Evolutionary conservation across 2,329 filamentous ascomycete species (phyloP), one percentile per base, ranked within the genome.

Genomic region (Colletotrichum musae): DNA sequence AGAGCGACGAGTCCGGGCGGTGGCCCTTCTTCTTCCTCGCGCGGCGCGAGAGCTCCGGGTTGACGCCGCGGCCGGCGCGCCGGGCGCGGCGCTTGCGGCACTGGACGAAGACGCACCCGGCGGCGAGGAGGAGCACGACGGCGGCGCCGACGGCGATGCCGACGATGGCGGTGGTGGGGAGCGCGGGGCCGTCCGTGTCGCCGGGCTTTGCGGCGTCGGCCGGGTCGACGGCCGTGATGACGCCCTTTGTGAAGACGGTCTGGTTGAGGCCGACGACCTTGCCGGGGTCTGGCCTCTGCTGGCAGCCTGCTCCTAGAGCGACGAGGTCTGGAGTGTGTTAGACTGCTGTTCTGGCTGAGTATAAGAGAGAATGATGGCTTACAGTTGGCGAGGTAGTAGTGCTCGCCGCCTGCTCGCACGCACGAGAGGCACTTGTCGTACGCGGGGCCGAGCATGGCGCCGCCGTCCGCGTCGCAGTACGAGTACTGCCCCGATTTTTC

Each of bases 261-360:
- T 77, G 82, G 65, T 82, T 85, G 50, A 87, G 79, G 5, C 79
- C 77, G 26, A 87, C 59, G 36, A 77, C 58, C 2, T 70, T 74
- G 2, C 80, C 80, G 1, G 79, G 69, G 0, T 78, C 68, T 0
- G 86, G 85, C 39, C 81, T 79, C 70, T 88, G 85, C 43, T 79
- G 75, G 71, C 87, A 89, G 53, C 83, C 87, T 3, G 86, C 85
- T 71, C 84, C 79, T 4, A 89, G 79, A 9, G 86, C 86, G 5
- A 86, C 75, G 57, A 89, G 78, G 70, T 84, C 86, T 88, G 43
- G 2, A 12, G n/a, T 7, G 6, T 15, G 4, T 52, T 12, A 58
- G 41, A 61, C 9, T 6, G 0, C 32, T 36, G 7, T 36, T 10
- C 32, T 36, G 7, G 32, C 32, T 36, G 10, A n/a, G n/a, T n/a